A percentile compares a stretch with the other conserved stretches of the same genome.
Evolutionary conservation across 176 grass and related monocot species (phyloP).

Genomic region (Triticum dicoccoides): DNA sequence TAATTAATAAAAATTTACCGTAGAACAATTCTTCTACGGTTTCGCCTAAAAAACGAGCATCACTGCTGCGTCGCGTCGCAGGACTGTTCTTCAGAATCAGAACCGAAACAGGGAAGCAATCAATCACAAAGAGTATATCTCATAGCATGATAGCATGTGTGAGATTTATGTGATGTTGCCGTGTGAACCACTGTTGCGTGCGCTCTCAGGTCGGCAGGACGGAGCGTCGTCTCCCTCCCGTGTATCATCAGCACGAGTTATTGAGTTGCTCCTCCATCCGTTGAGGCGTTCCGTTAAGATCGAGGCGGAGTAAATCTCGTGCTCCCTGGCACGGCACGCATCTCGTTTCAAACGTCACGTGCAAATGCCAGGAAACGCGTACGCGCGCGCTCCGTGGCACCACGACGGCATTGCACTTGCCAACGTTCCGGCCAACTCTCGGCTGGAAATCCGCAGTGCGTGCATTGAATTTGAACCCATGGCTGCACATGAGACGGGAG

Average conservation of each 20-base stretch:
- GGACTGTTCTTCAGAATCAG: too few relatives aligned
- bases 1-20: too few relatives aligned
- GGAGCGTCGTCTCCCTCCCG: too few relatives aligned
- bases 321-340: background rate
- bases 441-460: background rate
- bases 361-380: too few relatives aligned
- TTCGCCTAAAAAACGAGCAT: too few relatives aligned
- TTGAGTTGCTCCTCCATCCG: too few relatives aligned
- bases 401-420: background rate
- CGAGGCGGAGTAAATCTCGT: background rate
- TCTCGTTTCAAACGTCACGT: background rate
- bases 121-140: too few relatives aligned
- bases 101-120: too few relatives aligned
- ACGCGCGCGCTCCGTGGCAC: too few relatives aligned
- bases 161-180: background rate
- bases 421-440: background rate
- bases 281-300: background rate
- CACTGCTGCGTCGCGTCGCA: too few relatives aligned
- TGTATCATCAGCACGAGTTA: background rate
- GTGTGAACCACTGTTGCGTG: background rate
- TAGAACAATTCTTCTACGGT: too few relatives aligned
- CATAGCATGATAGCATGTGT: too few relatives aligned
- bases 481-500: background rate
- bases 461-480: background rate
- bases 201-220: background rate